Evolutionary conservation across 768 basidiomycete genomes (phyloP).

Genomic region (Suillus subalutaceus): DNA sequence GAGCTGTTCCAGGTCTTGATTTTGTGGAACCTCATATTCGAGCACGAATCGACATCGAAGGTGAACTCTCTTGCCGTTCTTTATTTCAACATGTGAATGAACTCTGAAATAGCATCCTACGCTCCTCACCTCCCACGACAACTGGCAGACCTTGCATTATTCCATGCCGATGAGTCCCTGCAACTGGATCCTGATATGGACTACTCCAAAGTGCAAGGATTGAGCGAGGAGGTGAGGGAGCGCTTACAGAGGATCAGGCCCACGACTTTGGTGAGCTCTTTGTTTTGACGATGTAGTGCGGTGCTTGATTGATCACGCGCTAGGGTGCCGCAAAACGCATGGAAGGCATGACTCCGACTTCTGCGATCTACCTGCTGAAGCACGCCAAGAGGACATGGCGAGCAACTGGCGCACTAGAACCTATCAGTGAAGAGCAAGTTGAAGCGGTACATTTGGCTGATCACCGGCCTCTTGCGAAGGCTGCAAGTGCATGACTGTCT

Average conservation of each 20-base stretch:
- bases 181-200: conserved; percentile 70
- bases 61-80: conserved; percentile 39
- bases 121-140: conserved; percentile 68
- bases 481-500: not conserved
- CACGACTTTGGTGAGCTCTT: conserved; percentile 58
- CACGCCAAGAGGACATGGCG: conserved; percentile 51
- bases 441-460: not conserved
- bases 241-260: conserved; percentile 63
- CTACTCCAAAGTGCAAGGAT: conserved; percentile 62
- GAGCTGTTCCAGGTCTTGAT: conserved; percentile 40
- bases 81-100: conserved; percentile 1
- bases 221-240: conserved; percentile 79
- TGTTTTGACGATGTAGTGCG: not conserved
- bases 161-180: conserved; percentile 77
- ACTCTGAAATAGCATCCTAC: conserved; percentile 53
- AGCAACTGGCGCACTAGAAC: not conserved
- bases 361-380: conserved; percentile 66
- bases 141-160: conserved; percentile 71
- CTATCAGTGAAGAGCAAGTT: not conserved
- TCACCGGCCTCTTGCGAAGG: not conserved
- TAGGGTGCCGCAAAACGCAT: conserved; percentile 92
- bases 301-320: conserved; percentile 1
- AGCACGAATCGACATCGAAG: conserved; percentile 70
- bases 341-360: conserved; percentile 90
- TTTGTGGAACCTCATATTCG: conserved; percentile 54